Conservation (phyloP, 345 rosid genomes). For the Turritis glabra region DNA sequence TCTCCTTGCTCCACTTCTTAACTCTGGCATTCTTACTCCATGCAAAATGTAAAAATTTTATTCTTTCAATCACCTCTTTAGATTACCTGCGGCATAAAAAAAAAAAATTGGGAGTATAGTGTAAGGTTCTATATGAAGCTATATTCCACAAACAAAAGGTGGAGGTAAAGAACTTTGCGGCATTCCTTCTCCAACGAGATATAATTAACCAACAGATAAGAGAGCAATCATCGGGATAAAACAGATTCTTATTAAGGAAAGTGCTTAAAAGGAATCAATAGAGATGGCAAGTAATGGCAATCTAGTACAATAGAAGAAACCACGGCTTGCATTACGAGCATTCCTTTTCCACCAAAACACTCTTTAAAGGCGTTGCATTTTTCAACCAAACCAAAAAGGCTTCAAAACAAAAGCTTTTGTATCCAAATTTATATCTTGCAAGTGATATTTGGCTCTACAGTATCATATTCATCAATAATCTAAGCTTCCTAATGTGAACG, state of each 20-base stretch:
- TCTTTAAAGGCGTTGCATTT: not conserved
- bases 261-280: not conserved
- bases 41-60: slow-evolving; percentile 64
- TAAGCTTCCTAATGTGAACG: not conserved
- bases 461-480: not conserved
- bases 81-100: slow-evolving; percentile 46
- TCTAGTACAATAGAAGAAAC: slow-evolving; percentile 38
- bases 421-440: not conserved
- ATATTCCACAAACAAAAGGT: not conserved
- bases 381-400: slow-evolving; percentile 2
- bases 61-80: slow-evolving; percentile 38
- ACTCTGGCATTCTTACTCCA: slow-evolving; percentile 98
- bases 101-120: not conserved
- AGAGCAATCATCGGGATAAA: slow-evolving; percentile 19
- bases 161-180: not conserved
- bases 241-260: slow-evolving; percentile 23
- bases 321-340: not conserved
- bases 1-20: slow-evolving; percentile 98
- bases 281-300: slow-evolving; percentile 17
- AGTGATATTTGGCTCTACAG: not conserved
- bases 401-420: not conserved
- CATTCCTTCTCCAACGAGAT: slow-evolving; percentile 5
- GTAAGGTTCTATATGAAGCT: not conserved
- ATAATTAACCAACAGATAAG: slow-evolving; percentile 18
- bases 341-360: slow-evolving; percentile 25